Base-by-base conservation (phyloP, 257 asterid genomes). In the Nicotiana attenuata region DNA sequence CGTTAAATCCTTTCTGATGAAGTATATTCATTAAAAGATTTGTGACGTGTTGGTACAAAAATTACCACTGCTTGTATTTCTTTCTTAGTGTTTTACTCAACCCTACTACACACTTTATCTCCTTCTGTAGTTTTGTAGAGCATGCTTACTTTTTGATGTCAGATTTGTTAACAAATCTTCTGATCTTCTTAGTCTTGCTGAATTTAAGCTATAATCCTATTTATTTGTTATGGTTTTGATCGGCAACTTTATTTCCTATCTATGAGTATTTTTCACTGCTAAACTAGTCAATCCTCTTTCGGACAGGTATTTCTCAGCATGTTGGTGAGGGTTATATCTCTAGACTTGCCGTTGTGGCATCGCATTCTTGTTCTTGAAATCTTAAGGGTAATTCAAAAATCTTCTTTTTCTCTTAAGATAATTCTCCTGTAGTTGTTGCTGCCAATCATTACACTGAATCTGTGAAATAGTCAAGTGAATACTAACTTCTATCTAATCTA, bases 271-370 rank as follows among this genome's bases (percentile, higher is more conserved):
- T 16, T 79, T 28, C 38, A 73, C 33, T 47, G 57, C 75, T 78
- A 78, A 80, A 26, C 65, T 80, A 53, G 82, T 14, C 65, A 24
- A 73, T n/a, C 35, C 38, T 85, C 67, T 68, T 83, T 73, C n/a
- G 52, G 84, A 80, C 88, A 94, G 99, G 99, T 96, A 80, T 96
- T 94, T 84, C 97, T 96, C 88, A 96, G 98, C 91, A 94, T 96
- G 94, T 81, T 96, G 86, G 92, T 96, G 86, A 92, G 93, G 84
- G 92, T 91, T 84, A 92, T 89, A 84, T 88, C 97, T 87, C 95
- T 92, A 85, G 99, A 96, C 89, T 85, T 96, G 87, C 99, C 99
- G 9, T 89, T 96, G 65, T 94, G 99, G 99, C 99, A 96, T 89
- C 97, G 98, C 67, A 96, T 96, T 88, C 99, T 96, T 56, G 99